Conservation (phyloP, 2,329 filamentous ascomycete genomes). For the Rutstroemia sp. region DNA sequence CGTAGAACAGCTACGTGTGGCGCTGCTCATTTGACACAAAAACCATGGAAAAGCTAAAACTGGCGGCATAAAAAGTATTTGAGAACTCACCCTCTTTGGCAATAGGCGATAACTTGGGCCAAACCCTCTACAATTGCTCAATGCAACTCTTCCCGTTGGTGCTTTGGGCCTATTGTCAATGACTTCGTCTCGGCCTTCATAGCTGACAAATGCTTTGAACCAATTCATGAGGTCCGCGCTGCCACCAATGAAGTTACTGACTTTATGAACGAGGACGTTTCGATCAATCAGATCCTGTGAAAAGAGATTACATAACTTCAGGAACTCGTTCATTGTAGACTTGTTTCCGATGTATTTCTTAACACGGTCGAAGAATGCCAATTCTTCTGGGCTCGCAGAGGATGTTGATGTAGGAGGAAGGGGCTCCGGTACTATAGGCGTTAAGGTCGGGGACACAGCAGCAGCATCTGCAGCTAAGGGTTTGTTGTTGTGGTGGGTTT, state of each 20-base stretch:
- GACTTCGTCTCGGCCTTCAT: conserved; percentile 67
- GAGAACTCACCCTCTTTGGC: conserved; percentile 60
- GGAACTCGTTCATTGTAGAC: conserved; percentile 86
- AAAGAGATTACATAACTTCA: conserved; percentile 95
- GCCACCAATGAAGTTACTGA: conserved; percentile 76
- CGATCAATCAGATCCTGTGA: conserved; percentile 88
- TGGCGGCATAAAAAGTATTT: not conserved
- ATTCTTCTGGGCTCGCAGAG: conserved; percentile 74
- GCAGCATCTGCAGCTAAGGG: conserved; percentile 24
- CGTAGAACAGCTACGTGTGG: not conserved
- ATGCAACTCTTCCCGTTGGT: conserved; percentile 74
- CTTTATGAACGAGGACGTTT: conserved; percentile 73
- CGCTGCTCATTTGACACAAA: not conserved
- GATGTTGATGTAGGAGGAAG: conserved; percentile 67
- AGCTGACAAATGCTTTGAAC: conserved; percentile 78
- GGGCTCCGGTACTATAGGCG: conserved; percentile 81
- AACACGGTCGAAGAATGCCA: conserved; percentile 90
- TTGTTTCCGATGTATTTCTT: conserved; percentile 96
- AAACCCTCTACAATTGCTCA: conserved; percentile 92
- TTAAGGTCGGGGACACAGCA: conserved; percentile 71
- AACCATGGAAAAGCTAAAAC: not conserved
- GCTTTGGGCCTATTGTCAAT: conserved; percentile 72
- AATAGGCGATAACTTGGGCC: conserved; percentile 92
- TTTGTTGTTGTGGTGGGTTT: conserved; percentile 54
- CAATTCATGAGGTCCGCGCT: conserved; percentile 84